Percentiles rank a stretch among this genome's conserved stretches.
Conservation (phyloP, 257 asterid genomes). For the Plantago elongata region DNA sequence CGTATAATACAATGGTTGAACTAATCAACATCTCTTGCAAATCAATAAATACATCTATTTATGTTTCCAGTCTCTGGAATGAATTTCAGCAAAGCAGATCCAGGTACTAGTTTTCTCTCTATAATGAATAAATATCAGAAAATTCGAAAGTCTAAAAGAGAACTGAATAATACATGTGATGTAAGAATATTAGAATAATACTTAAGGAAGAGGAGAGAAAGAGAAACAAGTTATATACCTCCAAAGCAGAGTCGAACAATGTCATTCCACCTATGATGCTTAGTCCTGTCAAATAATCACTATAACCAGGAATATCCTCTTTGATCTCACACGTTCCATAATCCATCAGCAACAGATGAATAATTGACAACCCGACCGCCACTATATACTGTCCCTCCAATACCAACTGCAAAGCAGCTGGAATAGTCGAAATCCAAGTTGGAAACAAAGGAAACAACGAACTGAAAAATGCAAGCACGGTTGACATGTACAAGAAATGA, state of each 20-base stretch:
- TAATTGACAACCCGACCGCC: slow-evolving; percentile 49
- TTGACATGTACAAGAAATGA: slow-evolving; percentile 86
- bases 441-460: slow-evolving; percentile 82
- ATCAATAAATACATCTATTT: too few relatives aligned
- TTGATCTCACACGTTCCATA: slow-evolving; percentile 73
- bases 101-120: too few relatives aligned
- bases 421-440: slow-evolving; percentile 69
- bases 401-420: slow-evolving; percentile 70
- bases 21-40: too few relatives aligned
- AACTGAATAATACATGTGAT: too few relatives aligned
- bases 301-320: slow-evolving; percentile 84
- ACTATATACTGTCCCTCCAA: slow-evolving; percentile 70
- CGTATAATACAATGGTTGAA: too few relatives aligned
- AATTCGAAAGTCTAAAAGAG: too few relatives aligned
- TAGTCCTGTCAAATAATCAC: slow-evolving; percentile 84
- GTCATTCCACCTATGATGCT: slow-evolving; percentile 99
- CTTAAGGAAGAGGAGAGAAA: not conserved
- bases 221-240: slow-evolving; percentile 40
- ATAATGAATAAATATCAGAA: too few relatives aligned
- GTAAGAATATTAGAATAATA: not conserved
- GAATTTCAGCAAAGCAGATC: too few relatives aligned
- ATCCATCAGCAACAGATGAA: slow-evolving; percentile 78
- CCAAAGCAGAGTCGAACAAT: slow-evolving; percentile 75
- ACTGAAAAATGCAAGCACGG: slow-evolving; percentile 72
- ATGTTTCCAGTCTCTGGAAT: too few relatives aligned